These are phyloP conservation scores for Pontederia paniculata DNA, from an alignment of 176 grass and related monocot genomes.

Conservation along the genomic window DNA sequence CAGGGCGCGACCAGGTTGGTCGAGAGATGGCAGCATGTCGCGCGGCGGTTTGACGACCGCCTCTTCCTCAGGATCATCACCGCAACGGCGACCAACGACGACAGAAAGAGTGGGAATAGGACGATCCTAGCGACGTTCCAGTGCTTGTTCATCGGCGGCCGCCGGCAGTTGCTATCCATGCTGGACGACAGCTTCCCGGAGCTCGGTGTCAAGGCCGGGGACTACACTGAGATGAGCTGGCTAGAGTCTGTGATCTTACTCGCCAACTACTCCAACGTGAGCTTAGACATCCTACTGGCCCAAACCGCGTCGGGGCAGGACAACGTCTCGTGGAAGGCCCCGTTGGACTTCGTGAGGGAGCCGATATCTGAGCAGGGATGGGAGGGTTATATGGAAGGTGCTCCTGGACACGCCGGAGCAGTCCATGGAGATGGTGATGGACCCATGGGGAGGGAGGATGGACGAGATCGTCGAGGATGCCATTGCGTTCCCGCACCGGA, in stretches of 20 bases:
- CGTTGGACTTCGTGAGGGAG: constrained; percentile 30
- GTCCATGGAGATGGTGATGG: constrained; percentile 24
- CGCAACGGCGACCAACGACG: background rate
- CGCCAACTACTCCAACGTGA: background rate
- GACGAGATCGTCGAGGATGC: constrained; percentile 22
- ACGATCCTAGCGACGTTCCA: background rate
- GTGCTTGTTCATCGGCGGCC: constrained; percentile 1
- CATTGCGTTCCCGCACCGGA: constrained; percentile 45
- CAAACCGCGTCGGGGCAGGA: too few species aligned
- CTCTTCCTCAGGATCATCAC: constrained; percentile 23
- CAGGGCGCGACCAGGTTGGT: too few species aligned
- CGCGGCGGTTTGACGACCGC: constrained; percentile 9
- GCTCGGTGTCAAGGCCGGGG: background rate
- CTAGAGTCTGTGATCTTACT: background rate
- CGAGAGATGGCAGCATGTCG: constrained; percentile 37
- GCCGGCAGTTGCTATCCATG: background rate
- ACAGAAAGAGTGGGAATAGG: background rate
- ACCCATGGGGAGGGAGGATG: constrained; percentile 46
- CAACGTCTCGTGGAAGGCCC: too few species aligned
- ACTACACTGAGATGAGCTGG: constrained; percentile 16
- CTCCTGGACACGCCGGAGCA: constrained; percentile 13
- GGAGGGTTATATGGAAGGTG: constrained; percentile 28
- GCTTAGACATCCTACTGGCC: background rate
- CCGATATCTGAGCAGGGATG: constrained; percentile 27
- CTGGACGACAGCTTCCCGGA: background rate